Evolutionary conservation across 768 basidiomycete species (phyloP).

Genomic region (Amanita rubescens): DNA sequence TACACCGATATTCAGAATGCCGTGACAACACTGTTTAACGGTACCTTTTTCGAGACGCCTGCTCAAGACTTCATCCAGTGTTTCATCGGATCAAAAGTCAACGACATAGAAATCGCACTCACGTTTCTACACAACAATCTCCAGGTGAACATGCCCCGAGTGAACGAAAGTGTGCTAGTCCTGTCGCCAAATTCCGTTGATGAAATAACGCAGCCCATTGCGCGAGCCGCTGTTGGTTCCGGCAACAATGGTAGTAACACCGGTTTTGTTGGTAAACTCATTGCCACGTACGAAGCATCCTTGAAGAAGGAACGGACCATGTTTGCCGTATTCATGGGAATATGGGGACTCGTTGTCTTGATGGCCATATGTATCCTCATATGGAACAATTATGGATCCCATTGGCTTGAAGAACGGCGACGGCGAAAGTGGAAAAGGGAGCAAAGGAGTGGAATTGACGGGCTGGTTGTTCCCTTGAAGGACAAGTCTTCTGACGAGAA

Average conservation of each 20-base stretch:
- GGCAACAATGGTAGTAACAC: slow-evolving; percentile 37
- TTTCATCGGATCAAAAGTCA: slow-evolving; percentile 86
- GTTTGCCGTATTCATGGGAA: slow-evolving; percentile 73
- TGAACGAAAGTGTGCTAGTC: slow-evolving; percentile 69
- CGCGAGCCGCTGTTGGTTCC: slow-evolving; percentile 71
- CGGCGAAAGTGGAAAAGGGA: slow-evolving; percentile 44
- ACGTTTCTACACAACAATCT: slow-evolving; percentile 92
- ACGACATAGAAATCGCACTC: slow-evolving; percentile 77
- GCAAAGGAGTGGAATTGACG: slow-evolving; percentile 42
- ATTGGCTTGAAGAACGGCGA: slow-evolving; percentile 37
- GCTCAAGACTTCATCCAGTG: slow-evolving; percentile 85
- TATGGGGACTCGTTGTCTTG: slow-evolving; percentile 80
- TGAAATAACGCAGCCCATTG: slow-evolving; percentile 74
- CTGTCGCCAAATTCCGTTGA: slow-evolving; percentile 66
- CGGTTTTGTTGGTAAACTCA: slow-evolving; percentile 65
- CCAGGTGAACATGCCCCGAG: slow-evolving; percentile 67
- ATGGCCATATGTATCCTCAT: slow-evolving; percentile 66
- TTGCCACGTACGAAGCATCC: slow-evolving; percentile 62
- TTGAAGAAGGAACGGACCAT: slow-evolving; percentile 79
- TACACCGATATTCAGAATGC: slow-evolving; percentile 78
- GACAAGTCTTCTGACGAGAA: slow-evolving; percentile 9
- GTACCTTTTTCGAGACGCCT: slow-evolving; percentile 74
- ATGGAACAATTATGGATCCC: slow-evolving; percentile 61
- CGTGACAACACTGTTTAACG: slow-evolving; percentile 75
- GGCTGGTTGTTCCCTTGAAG: slow-evolving; percentile 31